A percentile compares a stretch with the other conserved stretches of the same genome.
These are phyloP conservation scores for Torulaspora pretoriensis DNA, from an alignment of 1,139 yeast species.

Conservation along the genomic window DNA sequence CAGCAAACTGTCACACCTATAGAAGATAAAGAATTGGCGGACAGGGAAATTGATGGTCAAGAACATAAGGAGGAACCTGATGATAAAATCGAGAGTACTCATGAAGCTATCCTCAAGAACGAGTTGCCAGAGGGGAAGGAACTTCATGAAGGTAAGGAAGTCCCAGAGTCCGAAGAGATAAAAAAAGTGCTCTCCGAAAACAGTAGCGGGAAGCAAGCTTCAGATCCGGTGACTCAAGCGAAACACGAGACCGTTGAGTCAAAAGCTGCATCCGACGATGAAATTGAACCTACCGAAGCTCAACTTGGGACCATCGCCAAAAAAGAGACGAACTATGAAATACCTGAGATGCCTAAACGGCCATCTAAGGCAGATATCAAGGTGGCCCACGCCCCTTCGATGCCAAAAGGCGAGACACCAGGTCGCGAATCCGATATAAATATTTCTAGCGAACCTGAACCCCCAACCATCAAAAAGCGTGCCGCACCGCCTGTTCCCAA, in stretches of 20 bases:
- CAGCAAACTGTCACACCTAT: not conserved
- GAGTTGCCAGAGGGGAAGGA: too few species aligned
- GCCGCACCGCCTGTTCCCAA: conserved; percentile 68
- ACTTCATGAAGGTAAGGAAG: too few species aligned
- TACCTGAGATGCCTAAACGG: not conserved
- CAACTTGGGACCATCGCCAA: not conserved
- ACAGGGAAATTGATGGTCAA: not conserved
- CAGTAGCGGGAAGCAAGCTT: not conserved
- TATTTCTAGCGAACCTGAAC: not conserved
- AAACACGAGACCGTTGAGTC: too few species aligned
- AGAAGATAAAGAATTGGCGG: not conserved
- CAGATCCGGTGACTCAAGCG: not conserved
- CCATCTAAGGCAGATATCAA: not conserved
- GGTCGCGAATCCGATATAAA: not conserved
- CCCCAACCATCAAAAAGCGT: conserved; percentile 18
- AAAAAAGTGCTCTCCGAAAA: not conserved
- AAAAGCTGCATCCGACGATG: not conserved
- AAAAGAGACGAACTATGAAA: not conserved
- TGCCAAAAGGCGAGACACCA: not conserved
- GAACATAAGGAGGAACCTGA: not conserved
- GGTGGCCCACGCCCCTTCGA: not conserved
- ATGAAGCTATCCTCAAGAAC: too few species aligned
- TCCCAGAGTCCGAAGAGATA: too few species aligned
- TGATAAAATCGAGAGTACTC: too few species aligned
- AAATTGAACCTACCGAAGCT: not conserved